phyloP scores from a whole-genome alignment of 148 eudicot species.

The Talinum fruticosum region DNA sequence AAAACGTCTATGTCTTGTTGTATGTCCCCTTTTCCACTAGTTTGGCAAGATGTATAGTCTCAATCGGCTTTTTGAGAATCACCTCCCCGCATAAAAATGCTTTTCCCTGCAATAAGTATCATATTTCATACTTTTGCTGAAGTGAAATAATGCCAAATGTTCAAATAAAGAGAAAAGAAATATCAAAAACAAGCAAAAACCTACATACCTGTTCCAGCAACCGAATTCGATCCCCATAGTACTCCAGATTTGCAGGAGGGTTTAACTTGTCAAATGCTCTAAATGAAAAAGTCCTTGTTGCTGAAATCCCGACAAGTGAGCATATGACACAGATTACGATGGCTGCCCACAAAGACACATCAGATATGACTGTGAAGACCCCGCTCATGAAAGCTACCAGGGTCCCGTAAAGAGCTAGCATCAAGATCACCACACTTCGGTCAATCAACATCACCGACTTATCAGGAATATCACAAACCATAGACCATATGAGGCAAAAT shows the following conservation, averaged over 20 bases:
- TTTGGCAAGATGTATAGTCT: too few relatives aligned
- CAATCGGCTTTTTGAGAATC: too few relatives aligned
- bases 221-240: not conserved
- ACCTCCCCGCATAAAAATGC: too few relatives aligned
- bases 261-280: slow-evolving; percentile 1
- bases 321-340: slow-evolving; percentile 9
- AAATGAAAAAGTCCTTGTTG: slow-evolving; percentile 1
- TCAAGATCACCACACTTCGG: slow-evolving; percentile 5
- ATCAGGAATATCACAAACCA: not conserved
- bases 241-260: not conserved
- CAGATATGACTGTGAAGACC: slow-evolving; percentile 13
- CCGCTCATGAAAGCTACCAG: slow-evolving; percentile 23
- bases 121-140: too few relatives aligned
- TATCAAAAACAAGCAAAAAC: too few relatives aligned
- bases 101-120: too few relatives aligned
- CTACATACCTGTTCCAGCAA: not conserved
- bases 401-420: slow-evolving; percentile 10
- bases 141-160: too few relatives aligned
- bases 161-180: too few relatives aligned
- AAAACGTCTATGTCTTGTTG: too few relatives aligned
- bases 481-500: slow-evolving; percentile 23
- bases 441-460: slow-evolving; percentile 9
- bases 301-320: not conserved
- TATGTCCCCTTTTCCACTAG: too few relatives aligned
- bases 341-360: slow-evolving; percentile 12